Base-by-base conservation (phyloP, 306 rosid genomes). In the Dalbergia cultrata region DNA sequence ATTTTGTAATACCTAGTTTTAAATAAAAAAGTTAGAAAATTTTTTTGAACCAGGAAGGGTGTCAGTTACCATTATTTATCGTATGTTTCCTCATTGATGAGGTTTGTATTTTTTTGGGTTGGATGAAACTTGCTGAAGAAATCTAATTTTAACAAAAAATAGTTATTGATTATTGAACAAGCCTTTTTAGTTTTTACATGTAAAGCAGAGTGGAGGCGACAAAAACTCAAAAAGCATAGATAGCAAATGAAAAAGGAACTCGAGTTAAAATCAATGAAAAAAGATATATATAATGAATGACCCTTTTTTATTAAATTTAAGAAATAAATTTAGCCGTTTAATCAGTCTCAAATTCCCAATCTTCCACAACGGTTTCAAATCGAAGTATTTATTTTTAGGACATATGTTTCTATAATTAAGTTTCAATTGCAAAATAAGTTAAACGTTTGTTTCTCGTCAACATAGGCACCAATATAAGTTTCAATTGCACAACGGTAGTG, bases 231-330 rank as follows among this genome's bases (percentile, higher is more conserved):
- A 76, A 76, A 50, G 26, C 80, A 63, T 33, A 17, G 62, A 39
- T 63, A 49, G 41, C 22, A 76, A 64, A 64, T 50, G 64, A 64
- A 76, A 76, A 66, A 59, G 37, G 33, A 59, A 22, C 12, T 57
- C 21, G 7, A 6, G 60, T 6, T n/a, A 54, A 1, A n/a, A 54
- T 54, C 8, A 54, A 17, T 54, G 26, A n/a, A 7, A n/a, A 6
- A n/a, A 17, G n/a, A 6, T 4, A 22, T 22, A 22, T 22, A 22
- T 1, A 1, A 52, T 52, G 19, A 14, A 52, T 13, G 19, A 14
- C n/a, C 57, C 16, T 18, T 53, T 11, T 49, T 49, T 8, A 17
- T 9, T 49, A n/a, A n/a, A n/a, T n/a, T 44, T 0, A 13, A 33
- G n/a, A 5, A 50, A 70, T 0, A 2, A 18, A 17, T 3, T 18